Evolutionary conservation across 164 flowering plant species (phyloP).

Genomic region (Malania oleifera): DNA sequence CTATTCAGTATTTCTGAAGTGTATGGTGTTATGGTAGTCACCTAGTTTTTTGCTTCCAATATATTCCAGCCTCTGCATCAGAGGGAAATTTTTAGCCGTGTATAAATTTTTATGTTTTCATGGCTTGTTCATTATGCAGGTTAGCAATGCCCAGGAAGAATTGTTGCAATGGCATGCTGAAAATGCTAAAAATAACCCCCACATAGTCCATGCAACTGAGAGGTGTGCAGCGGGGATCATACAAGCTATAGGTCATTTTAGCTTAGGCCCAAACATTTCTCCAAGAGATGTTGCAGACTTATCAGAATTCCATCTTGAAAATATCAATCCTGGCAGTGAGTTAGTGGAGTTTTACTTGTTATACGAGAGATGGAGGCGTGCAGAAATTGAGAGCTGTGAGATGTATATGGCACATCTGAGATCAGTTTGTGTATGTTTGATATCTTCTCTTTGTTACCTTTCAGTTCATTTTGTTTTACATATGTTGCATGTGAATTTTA

Average conservation of each 20-base stretch:
- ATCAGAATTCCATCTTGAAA: slow-evolving; percentile 21
- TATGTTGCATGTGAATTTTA: not conserved
- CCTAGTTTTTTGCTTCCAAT: not conserved
- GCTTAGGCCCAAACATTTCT: slow-evolving; percentile 42
- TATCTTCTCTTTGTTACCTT: not conserved
- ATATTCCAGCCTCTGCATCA: not conserved
- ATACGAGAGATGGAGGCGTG: slow-evolving; percentile 48
- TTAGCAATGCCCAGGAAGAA: slow-evolving; percentile 56
- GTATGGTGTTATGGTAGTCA: slow-evolving; percentile 53
- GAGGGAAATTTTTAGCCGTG: not conserved
- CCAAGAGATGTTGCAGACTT: slow-evolving; percentile 39
- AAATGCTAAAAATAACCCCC: slow-evolving; percentile 36
- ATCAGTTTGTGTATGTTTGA: slow-evolving; percentile 31
- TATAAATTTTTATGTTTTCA: not conserved
- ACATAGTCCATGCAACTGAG: slow-evolving; percentile 43
- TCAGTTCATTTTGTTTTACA: not conserved
- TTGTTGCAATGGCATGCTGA: slow-evolving; percentile 46
- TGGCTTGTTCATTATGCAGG: slow-evolving; percentile 22
- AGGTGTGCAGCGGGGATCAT: slow-evolving; percentile 59
- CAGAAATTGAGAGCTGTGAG: slow-evolving; percentile 39
- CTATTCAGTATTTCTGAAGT: slow-evolving; percentile 48
- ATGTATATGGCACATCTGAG: slow-evolving; percentile 24
- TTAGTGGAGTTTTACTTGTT: slow-evolving; percentile 45
- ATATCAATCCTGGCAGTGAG: slow-evolving; percentile 31
- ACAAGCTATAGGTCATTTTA: slow-evolving; percentile 44